These are phyloP conservation scores for Silene conica DNA, from an alignment of 148 eudicot genomes.

Conservation along the genomic window DNA sequence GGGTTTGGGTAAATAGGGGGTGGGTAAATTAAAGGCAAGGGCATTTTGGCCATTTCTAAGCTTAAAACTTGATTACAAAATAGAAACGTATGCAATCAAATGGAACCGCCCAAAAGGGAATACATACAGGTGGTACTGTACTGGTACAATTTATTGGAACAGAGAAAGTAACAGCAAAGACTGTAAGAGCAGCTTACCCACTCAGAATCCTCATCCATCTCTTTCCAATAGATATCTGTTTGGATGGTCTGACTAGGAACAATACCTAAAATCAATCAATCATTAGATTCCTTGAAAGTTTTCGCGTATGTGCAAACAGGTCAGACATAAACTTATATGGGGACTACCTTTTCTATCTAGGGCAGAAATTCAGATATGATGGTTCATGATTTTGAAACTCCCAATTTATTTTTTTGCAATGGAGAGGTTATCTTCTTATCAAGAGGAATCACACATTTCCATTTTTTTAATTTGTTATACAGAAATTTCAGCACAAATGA, in stretches of 20 bases:
- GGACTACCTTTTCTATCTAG: not conserved
- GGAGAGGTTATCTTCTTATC: not conserved
- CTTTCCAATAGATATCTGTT: constrained; percentile 82
- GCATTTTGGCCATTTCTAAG: no score
- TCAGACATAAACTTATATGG: not conserved
- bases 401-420: not conserved
- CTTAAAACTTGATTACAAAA: no score
- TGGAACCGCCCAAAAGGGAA: no score
- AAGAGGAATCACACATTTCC: not conserved
- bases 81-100: no score
- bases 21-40: no score
- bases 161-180: not conserved
- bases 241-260: constrained; percentile 55
- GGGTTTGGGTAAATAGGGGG: no score
- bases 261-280: constrained; percentile 47
- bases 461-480: not conserved
- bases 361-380: not conserved
- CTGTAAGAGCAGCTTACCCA: constrained; percentile 58
- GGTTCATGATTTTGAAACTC: not conserved
- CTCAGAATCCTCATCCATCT: constrained; percentile 80
- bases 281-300: not conserved
- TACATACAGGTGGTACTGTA: no score
- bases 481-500: not conserved
- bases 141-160: no score
- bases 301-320: not conserved